Conservation (phyloP, 495 filamentous ascomycete species). For the Aspergillus steynii region DNA sequence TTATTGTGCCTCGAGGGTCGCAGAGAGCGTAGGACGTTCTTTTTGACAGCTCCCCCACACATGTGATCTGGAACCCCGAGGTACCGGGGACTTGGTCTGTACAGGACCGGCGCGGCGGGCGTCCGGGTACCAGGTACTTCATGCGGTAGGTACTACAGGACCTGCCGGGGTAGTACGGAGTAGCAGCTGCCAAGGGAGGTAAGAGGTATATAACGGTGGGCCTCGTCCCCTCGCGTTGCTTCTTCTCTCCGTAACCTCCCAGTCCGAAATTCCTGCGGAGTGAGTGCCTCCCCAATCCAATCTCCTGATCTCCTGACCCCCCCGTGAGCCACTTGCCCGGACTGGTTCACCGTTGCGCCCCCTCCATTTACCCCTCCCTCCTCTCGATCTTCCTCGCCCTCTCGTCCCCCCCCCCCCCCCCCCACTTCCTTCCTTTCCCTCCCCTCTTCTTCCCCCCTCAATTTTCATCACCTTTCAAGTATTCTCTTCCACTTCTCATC, state of each 20-base stretch:
- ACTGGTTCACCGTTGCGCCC: neutral
- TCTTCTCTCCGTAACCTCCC: neutral
- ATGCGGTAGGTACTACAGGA: too few relatives aligned
- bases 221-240: neutral
- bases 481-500: neutral
- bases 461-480: slow-evolving; percentile 9
- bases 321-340: neutral
- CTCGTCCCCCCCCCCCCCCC: slow-evolving; percentile 5
- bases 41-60: neutral
- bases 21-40: neutral
- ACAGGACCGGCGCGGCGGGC: too few relatives aligned
- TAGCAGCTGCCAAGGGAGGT: too few relatives aligned
- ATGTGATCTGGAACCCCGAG: neutral
- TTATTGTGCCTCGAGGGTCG: too few relatives aligned
- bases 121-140: neutral
- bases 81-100: neutral
- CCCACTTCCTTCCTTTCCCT: slow-evolving; percentile 7
- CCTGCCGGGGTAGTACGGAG: too few relatives aligned
- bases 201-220: neutral
- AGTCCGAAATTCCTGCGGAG: too few relatives aligned
- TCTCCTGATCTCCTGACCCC: neutral
- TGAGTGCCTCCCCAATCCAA: too few relatives aligned
- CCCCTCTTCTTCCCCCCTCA: slow-evolving; percentile 10
- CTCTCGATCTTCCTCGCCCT: slow-evolving; percentile 13
- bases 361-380: slow-evolving; percentile 9